Evolutionary conservation across 2,329 filamentous ascomycete species (phyloP), one percentile per base, ranked within the genome.

Genomic region (Monilinia polystroma): DNA sequence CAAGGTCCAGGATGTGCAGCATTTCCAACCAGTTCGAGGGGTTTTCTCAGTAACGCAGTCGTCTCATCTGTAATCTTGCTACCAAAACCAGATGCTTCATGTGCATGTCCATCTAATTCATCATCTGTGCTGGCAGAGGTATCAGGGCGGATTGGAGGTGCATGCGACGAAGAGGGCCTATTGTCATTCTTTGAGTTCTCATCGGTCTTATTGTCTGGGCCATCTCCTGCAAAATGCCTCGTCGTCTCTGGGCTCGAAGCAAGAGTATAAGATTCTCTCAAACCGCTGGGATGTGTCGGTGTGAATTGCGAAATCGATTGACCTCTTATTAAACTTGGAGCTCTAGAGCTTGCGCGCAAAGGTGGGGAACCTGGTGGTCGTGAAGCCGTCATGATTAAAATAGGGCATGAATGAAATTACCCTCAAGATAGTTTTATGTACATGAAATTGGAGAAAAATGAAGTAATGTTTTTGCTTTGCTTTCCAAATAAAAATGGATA

Each of bases 41-140:
- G 64, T 77, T 76, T 26, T 81, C 83, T 12, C 16, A 86, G 78
- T 35, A 88, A 77, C 2, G 83, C 80, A 1, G 85, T 85, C 2
- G 80, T 81, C 72, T 88, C 86, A 70, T 77, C 78, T 10, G 78
- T 68, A 12, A 43, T 49, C 45, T 69, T 72, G 38, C 56, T 58
- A 1, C 65, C 68, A 20, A 67, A 53, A 14, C 68, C 67, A 26
- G 41, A 53, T 26, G 67, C 20, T 29, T 63, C 68, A 29, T 59
- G 63, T 43, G 59, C 20, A 14, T 63, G 47, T 32, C 52, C 69
- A 43, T 69, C 69, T 12, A 64, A 14, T n/a, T 57, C 68, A 41
- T 70, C 68, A 45, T 71, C 68, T 35, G 67, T 68, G 23, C 38
- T 57, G 12, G 54, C 64, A n/a, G 66, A 65, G 52, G 68, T 55